A percentile compares a stretch with the other conserved stretches of the same genome.
Evolutionary conservation across 306 rosid genomes (phyloP).

Genomic region (Notholithocarpus densiflorus): DNA sequence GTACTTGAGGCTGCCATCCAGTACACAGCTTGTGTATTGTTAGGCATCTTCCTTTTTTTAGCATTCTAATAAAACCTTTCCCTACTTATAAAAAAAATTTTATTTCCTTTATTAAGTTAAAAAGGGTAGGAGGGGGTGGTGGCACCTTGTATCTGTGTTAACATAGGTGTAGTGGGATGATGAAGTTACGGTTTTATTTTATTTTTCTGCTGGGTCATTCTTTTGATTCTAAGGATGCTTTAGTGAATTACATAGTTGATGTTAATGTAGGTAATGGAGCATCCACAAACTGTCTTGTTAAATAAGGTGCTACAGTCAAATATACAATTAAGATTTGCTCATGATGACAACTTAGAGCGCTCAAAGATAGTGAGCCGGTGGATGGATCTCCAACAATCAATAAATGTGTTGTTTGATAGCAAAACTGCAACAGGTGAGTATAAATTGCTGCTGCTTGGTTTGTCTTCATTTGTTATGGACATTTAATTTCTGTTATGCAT

Average conservation of each 20-base stretch:
- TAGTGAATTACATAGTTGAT: conserved; percentile 17
- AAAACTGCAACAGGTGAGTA: conserved; percentile 60
- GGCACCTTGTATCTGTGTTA: no score
- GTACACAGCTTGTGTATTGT: no score
- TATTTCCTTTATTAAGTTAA: no score
- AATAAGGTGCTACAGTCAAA: conserved; percentile 68
- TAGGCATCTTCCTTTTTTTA: no score
- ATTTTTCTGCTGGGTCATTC: conserved; percentile 13
- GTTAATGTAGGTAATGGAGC: conserved; percentile 71
- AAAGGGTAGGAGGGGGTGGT: no score
- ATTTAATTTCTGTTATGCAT: neutral
- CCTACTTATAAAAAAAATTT: no score
- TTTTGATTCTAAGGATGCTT: conserved; percentile 11
- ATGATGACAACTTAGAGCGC: conserved; percentile 39
- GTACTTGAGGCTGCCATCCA: no score
- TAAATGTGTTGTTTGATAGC: conserved; percentile 68
- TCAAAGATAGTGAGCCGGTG: conserved; percentile 45
- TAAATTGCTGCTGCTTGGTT: neutral
- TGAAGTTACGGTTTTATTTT: neutral
- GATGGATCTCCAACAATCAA: conserved; percentile 85
- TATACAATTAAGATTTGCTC: conserved; percentile 56
- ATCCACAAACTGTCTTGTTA: conserved; percentile 81
- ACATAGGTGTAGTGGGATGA: no score
- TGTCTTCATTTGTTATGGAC: conserved; percentile 7
- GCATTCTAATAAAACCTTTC: no score